A percentile compares a stretch with the other conserved stretches of the same genome.
These are phyloP conservation scores for Beauveria caledonica DNA, from an alignment of 2,329 filamentous ascomycete genomes.

Conservation along the genomic window DNA sequence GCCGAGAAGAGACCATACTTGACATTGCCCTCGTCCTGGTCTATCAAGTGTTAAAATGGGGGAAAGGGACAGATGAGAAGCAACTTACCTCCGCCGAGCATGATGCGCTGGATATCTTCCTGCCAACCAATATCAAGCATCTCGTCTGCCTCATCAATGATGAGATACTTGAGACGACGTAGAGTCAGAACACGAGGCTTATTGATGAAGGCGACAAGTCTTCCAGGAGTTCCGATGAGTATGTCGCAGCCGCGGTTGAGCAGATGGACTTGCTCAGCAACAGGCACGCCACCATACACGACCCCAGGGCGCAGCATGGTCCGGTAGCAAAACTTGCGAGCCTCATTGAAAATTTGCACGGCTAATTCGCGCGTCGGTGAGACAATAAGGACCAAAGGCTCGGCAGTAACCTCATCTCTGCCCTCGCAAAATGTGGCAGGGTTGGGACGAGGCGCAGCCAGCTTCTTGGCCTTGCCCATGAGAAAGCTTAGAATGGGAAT, in stretches of 20 bases:
- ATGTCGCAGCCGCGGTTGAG: slow-evolving; percentile 81
- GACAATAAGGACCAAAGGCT: slow-evolving; percentile 81
- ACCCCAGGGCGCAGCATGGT: slow-evolving; percentile 91
- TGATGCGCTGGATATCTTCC: slow-evolving; percentile 63
- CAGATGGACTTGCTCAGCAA: slow-evolving; percentile 61
- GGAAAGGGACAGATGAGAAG: not conserved
- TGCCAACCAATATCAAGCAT: slow-evolving; percentile 77
- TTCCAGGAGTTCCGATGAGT: slow-evolving; percentile 79
- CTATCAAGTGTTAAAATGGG: slow-evolving; percentile 37
- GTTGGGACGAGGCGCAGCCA: slow-evolving; percentile 70
- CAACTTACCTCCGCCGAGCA: slow-evolving; percentile 68
- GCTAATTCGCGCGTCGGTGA: slow-evolving; percentile 84
- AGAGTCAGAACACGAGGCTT: slow-evolving; percentile 62
- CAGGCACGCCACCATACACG: slow-evolving; percentile 74
- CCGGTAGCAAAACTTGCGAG: slow-evolving; percentile 85
- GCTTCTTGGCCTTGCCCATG: slow-evolving; percentile 91
- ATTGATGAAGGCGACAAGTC: slow-evolving; percentile 75
- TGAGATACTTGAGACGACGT: slow-evolving; percentile 65
- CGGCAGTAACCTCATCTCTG: slow-evolving; percentile 53
- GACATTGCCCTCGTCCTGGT: slow-evolving; percentile 62
- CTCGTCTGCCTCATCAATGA: slow-evolving; percentile 95
- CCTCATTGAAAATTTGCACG: slow-evolving; percentile 91
- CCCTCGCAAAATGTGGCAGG: slow-evolving; percentile 44
- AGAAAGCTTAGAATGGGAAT: slow-evolving; percentile 82
- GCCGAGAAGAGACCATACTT: slow-evolving; percentile 84